phyloP scores from a whole-genome alignment of 345 rosid species.

The Lepidium africanum region DNA sequence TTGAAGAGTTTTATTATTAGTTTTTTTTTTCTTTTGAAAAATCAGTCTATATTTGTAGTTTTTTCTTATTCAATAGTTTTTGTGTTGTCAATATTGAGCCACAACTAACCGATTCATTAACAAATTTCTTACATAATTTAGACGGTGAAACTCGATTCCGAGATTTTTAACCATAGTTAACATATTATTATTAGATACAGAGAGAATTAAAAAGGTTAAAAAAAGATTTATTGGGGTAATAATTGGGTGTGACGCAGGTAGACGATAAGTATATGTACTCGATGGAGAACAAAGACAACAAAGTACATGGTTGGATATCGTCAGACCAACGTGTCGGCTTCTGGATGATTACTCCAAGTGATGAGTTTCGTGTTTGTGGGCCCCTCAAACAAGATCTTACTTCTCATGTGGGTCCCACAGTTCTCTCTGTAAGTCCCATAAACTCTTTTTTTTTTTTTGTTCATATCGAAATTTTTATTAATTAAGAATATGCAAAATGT shows the following conservation, averaged over 20 bases:
- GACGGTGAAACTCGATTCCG: too few species aligned
- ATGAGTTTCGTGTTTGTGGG: slow-evolving; percentile 65
- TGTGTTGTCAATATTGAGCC: too few species aligned
- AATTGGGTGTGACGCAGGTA: slow-evolving; percentile 41
- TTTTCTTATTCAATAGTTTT: too few species aligned
- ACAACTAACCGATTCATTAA: too few species aligned
- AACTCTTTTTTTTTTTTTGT: too few species aligned
- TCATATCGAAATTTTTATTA: too few species aligned
- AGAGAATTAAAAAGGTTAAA: not conserved
- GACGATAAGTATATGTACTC: slow-evolving; percentile 91
- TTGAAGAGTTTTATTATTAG: not conserved
- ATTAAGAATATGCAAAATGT: too few species aligned
- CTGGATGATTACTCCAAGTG: slow-evolving; percentile 81
- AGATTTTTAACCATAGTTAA: too few species aligned
- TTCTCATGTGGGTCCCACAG: slow-evolving; percentile 67
- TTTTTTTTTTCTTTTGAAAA: too few species aligned
- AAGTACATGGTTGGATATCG: slow-evolving; percentile 78
- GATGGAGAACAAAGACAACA: slow-evolving; percentile 43
- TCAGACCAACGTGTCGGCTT: slow-evolving; percentile 49
- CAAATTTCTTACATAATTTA: too few species aligned
- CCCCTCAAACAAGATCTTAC: slow-evolving; percentile 85
- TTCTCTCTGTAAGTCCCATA: slow-evolving; percentile 45
- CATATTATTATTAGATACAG: too few species aligned
- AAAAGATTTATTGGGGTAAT: not conserved
- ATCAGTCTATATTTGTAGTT: too few species aligned